phyloP scores from a whole-genome alignment of 2,329 filamentous ascomycete genomes.

The Colletotrichum filicis region DNA sequence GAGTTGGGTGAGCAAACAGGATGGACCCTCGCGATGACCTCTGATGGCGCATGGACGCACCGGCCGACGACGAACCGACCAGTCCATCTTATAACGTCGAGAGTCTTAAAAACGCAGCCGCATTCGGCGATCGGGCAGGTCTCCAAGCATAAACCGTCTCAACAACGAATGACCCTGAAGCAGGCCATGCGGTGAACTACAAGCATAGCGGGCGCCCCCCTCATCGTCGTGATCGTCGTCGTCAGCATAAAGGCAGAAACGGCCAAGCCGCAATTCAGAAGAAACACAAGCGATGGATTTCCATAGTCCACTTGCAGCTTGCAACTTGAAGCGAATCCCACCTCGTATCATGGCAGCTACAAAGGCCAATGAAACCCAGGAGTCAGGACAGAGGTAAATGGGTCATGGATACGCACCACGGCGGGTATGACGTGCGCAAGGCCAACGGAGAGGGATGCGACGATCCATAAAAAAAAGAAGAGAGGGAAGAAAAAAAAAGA shows the following conservation, averaged over 20 bases:
- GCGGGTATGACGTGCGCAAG: slow-evolving; percentile 10
- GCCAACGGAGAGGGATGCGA: not conserved
- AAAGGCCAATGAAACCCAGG: not conserved
- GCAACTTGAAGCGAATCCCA: not conserved
- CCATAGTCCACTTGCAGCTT: not conserved
- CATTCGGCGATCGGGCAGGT: not conserved
- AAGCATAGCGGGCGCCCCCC: not conserved
- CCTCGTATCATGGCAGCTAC: not conserved
- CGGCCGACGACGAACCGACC: slow-evolving; percentile 9
- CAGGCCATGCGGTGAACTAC: not conserved
- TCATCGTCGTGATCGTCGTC: not conserved
- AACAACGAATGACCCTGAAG: slow-evolving; percentile 20
- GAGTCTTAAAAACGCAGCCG: slow-evolving; percentile 6
- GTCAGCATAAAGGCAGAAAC: not conserved
- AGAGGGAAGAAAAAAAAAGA: not conserved
- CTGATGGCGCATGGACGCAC: slow-evolving; percentile 23
- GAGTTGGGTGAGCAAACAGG: slow-evolving; percentile 9
- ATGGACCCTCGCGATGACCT: slow-evolving; percentile 13
- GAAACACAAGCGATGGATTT: not conserved
- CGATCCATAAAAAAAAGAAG: not conserved
- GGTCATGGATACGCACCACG: not conserved
- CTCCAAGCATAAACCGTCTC: slow-evolving; percentile 17
- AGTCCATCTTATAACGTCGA: slow-evolving; percentile 1
- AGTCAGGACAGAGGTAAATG: not conserved
- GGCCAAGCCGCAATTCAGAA: not conserved